Base-by-base conservation (phyloP, 108 stramenopile species). In the Nitzschia inconspicua region DNA sequence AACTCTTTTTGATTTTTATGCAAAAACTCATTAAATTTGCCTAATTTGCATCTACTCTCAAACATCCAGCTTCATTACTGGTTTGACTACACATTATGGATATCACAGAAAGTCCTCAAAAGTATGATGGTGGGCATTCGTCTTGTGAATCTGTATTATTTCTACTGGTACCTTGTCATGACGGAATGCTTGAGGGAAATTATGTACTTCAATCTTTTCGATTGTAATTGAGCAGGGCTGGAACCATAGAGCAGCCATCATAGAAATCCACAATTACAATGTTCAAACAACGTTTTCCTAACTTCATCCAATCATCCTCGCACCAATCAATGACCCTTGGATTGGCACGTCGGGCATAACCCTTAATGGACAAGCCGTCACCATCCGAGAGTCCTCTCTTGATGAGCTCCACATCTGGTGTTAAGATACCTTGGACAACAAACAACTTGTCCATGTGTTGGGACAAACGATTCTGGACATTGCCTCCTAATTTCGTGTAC, bases 231-330 rank as follows among this genome's bases (percentile, higher is more conserved):
- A 70, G 62, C 5, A 70, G 40, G 20, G 61, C 50, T 1, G 69
- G 53, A 22, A 70, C 16, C n/a, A 70, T 52, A 9, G 40, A 43
- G 44, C 61, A 63, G 29, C 56, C 39, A 5, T 70, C 61, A 37
- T 48, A 63, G 42, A 63, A 70, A 35, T 70, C 69, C 19, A 70
- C 69, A 39, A 70, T 70, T 25, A 70, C 69, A 30, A 70, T 44
- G 25, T 70, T 70, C 4, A 62, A 54, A n/a, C n/a, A n/a, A n/a
- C n/a, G n/a, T 23, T 32, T 57, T 20, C 44, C 8, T 0, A 20
- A 10, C 23, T 31, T 47, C 4, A 54, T 52, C 68, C 68, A 69
- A 31, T 69, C 68, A 18, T 68, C 57, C 54, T 69, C 68, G 31
- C 60, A 59, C 68, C 68, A 69, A 29, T 63, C 54, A 13, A 57